phyloP scores from a whole-genome alignment of 2,329 filamentous ascomycete species.

The Pestalotiopsis sp. region DNA sequence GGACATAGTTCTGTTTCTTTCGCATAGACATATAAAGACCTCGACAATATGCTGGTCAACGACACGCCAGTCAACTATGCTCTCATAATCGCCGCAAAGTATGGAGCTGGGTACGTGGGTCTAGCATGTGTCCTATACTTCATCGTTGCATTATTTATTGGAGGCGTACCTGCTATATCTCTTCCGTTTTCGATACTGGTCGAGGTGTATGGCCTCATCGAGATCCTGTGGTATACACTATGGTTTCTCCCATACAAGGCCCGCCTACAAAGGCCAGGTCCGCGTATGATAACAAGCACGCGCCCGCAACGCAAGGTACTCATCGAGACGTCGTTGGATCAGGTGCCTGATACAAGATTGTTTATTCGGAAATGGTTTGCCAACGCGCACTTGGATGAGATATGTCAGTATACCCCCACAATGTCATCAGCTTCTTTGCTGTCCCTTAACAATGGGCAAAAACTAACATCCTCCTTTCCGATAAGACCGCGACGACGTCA shows the following conservation, averaged over 20 bases:
- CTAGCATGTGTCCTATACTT: conserved; percentile 23
- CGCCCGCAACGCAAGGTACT: conserved; percentile 16
- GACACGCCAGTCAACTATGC: conserved; percentile 3
- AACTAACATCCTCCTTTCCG: not conserved
- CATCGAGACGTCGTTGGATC: conserved; percentile 8
- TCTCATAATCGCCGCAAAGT: not conserved
- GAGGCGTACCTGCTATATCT: conserved; percentile 22
- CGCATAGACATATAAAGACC: not conserved
- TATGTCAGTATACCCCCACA: not conserved
- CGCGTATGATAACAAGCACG: conserved; percentile 7
- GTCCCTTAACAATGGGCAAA: not conserved
- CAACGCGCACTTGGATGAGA: conserved; percentile 19
- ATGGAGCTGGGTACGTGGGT: conserved; percentile 7
- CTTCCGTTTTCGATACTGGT: conserved; percentile 26
- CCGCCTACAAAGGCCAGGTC: conserved; percentile 17
- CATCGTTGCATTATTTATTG: conserved; percentile 19
- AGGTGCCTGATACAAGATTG: conserved; percentile 16
- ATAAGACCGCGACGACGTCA: conserved; percentile 20
- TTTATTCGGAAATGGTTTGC: conserved; percentile 22
- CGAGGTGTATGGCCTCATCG: conserved; percentile 21
- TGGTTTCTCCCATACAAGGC: conserved; percentile 21
- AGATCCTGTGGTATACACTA: conserved; percentile 21
- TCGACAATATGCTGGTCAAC: conserved; percentile 12
- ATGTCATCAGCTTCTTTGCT: too few species aligned
- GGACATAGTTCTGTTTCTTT: too few species aligned